Conservation (phyloP, 2,329 filamentous ascomycete species). For the Aspergillus hortae region DNA sequence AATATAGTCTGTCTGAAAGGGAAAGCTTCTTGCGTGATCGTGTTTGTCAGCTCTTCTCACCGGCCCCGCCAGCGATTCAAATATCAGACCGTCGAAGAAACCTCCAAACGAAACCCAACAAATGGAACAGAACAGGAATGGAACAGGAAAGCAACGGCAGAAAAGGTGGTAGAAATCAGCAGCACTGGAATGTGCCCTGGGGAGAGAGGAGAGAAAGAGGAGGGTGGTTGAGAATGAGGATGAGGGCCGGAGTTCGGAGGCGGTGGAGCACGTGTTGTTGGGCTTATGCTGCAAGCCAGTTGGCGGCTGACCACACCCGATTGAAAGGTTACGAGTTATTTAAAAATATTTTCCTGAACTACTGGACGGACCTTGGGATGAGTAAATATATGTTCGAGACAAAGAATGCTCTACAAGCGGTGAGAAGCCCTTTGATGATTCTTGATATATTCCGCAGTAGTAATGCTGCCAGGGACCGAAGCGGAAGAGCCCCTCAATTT, state of each 20-base stretch:
- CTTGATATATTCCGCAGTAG: too few relatives aligned
- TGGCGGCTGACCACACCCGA: too few relatives aligned
- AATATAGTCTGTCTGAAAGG: not conserved
- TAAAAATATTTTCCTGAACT: too few relatives aligned
- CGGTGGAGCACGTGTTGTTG: conserved; percentile 22
- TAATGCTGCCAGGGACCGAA: too few relatives aligned
- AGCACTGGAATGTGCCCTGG: not conserved
- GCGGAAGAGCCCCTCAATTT: too few relatives aligned
- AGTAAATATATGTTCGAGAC: too few relatives aligned
- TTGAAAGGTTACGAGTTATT: too few relatives aligned
- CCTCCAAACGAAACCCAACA: not conserved
- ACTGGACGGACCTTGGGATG: too few relatives aligned
- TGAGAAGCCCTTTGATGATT: too few relatives aligned
- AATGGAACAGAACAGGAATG: not conserved
- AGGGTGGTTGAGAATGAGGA: conserved; percentile 2
- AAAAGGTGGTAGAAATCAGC: not conserved
- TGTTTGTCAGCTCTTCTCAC: conserved; percentile 3
- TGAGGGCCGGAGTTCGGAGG: conserved; percentile 24
- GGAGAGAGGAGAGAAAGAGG: conserved; percentile 3
- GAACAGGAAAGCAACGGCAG: conserved; percentile 4
- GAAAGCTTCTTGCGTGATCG: not conserved
- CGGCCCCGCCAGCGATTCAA: conserved; percentile 6
- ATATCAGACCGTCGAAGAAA: not conserved
- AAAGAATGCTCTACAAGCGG: too few relatives aligned
- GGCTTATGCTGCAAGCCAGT: conserved; percentile 1